Percentiles rank a stretch among this genome's conserved stretches.
Conservation (phyloP, 1,284 basidiomycete genomes). For the Caloboletus inedulis region DNA sequence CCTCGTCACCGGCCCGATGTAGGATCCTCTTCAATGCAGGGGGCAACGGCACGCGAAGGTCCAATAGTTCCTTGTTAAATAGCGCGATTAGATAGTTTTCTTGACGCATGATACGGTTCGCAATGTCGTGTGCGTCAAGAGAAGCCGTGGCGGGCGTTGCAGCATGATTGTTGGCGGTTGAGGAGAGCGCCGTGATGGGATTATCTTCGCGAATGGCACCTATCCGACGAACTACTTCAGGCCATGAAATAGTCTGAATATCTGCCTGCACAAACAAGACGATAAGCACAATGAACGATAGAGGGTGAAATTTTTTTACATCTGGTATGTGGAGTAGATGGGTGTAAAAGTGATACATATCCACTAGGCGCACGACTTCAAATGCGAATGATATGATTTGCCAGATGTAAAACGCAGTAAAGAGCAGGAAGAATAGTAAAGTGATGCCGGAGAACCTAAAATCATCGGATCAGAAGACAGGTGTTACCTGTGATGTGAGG, state of each 20-base stretch:
- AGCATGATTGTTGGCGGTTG: constrained; percentile 47
- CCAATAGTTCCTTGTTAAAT: constrained; percentile 94
- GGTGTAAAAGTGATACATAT: constrained; percentile 93
- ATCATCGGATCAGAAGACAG: constrained; percentile 7
- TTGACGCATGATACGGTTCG: constrained; percentile 94
- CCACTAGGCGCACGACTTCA: constrained; percentile 71
- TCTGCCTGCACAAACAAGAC: constrained; percentile 61
- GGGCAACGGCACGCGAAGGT: constrained; percentile 82
- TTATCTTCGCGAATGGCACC: constrained; percentile 87
- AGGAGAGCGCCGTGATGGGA: constrained; percentile 81
- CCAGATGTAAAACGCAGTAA: constrained; percentile 79
- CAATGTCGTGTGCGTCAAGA: constrained; percentile 95
- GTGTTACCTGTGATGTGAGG: not conserved
- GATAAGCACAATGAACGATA: constrained; percentile 12
- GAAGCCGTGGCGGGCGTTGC: constrained; percentile 57
- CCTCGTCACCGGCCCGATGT: constrained; percentile 44
- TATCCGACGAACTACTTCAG: constrained; percentile 89
- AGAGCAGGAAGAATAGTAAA: constrained; percentile 76
- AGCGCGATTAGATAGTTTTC: constrained; percentile 98
- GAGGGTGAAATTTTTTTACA: constrained; percentile 55
- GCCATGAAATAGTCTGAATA: constrained; percentile 97
- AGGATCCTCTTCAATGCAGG: constrained; percentile 49
- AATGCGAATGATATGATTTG: constrained; percentile 64
- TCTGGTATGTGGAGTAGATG: constrained; percentile 75
- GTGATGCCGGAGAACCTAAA: constrained; percentile 79